These are phyloP conservation scores for Cylindrotheca fusiformis DNA, from an alignment of 108 stramenopile genomes.

Conservation along the genomic window DNA sequence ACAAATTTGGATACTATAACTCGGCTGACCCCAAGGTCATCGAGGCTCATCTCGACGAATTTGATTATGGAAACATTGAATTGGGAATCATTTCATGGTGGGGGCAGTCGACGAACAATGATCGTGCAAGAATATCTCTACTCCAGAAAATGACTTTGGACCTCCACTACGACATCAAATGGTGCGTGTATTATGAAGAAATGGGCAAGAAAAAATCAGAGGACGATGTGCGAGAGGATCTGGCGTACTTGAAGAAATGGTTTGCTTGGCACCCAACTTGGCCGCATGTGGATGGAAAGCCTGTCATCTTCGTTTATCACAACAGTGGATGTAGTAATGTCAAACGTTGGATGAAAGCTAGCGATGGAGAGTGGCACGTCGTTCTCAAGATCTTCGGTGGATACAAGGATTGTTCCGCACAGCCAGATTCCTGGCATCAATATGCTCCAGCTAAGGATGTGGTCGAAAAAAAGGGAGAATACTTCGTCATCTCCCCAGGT, in stretches of 20 bases:
- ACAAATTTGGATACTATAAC: constrained; percentile 7
- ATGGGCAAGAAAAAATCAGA: background rate
- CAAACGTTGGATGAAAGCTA: constrained; percentile 3
- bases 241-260: constrained; percentile 14
- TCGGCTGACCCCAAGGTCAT: constrained; percentile 9
- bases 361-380: constrained; percentile 11
- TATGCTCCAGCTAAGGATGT: constrained; percentile 2
- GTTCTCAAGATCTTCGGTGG: constrained; percentile 10
- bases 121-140: constrained; percentile 19
- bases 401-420: background rate
- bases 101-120: constrained; percentile 11
- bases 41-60: constrained; percentile 11
- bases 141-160: constrained; percentile 6
- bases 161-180: constrained; percentile 3
- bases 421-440: constrained; percentile 11
- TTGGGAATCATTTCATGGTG: constrained; percentile 20
- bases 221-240: constrained; percentile 5
- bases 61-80: constrained; percentile 24
- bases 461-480: background rate
- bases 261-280: constrained; percentile 9
- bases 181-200: constrained; percentile 9
- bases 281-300: constrained; percentile 4
- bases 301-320: constrained; percentile 36
- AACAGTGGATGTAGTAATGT: constrained; percentile 19
- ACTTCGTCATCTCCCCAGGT: constrained; percentile 14